Percentiles rank a stretch among this genome's conserved stretches.
These are phyloP conservation scores for Ophiostoma ips DNA, from an alignment of 2,329 filamentous ascomycete genomes.

Conservation along the genomic window DNA sequence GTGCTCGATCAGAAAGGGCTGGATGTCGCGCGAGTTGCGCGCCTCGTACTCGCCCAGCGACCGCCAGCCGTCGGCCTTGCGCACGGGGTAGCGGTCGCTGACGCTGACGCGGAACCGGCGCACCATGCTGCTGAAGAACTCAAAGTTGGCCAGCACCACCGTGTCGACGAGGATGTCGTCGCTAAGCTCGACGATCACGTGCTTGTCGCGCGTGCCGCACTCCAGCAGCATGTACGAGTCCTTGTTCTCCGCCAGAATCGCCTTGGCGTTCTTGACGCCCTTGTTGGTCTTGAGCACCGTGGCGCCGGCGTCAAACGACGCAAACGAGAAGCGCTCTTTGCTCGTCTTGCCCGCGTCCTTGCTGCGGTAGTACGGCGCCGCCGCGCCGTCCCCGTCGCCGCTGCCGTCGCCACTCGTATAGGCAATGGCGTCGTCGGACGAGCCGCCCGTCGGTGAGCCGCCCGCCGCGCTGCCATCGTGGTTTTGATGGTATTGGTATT, in stretches of 20 bases:
- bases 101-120: slow-evolving; percentile 83
- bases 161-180: slow-evolving; percentile 82
- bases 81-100: slow-evolving; percentile 80
- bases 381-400: slow-evolving; percentile 23
- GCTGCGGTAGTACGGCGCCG: slow-evolving; percentile 48
- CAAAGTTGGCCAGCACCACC: slow-evolving; percentile 92
- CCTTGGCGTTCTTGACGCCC: slow-evolving; percentile 74
- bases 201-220: slow-evolving; percentile 77
- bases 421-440: slow-evolving; percentile 29
- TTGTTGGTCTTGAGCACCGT: slow-evolving; percentile 82
- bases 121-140: slow-evolving; percentile 98
- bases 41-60: slow-evolving; percentile 81
- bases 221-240: slow-evolving; percentile 97
- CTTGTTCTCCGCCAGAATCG: slow-evolving; percentile 90
- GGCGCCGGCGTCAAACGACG: slow-evolving; percentile 91
- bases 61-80: slow-evolving; percentile 79
- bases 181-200: slow-evolving; percentile 85
- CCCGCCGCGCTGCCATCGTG: no score
- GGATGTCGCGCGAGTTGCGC: slow-evolving; percentile 81
- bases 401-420: slow-evolving; percentile 22
- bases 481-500: neutral
- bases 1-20: slow-evolving; percentile 87
- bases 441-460: slow-evolving; percentile 14
- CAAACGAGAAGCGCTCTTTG: slow-evolving; percentile 95
- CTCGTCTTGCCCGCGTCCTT: slow-evolving; percentile 95